Percentiles rank a stretch among this genome's conserved stretches.
Evolutionary conservation across 129 eudicot species (phyloP).

Genomic region (Pulicaria dysenterica): DNA sequence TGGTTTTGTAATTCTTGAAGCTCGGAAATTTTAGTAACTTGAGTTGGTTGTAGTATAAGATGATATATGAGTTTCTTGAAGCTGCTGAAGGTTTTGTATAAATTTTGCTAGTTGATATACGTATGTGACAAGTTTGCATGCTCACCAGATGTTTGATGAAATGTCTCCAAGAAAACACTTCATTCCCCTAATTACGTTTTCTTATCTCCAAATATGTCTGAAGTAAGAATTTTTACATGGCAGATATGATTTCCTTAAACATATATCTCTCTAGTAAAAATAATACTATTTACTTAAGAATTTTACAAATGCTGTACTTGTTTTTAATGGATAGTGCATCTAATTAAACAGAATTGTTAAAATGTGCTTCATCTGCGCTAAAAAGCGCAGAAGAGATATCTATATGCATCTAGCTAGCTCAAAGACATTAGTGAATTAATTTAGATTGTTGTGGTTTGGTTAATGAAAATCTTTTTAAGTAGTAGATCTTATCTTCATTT

Average conservation of each 20-base stretch:
- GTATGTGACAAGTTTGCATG: background rate
- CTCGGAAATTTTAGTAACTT: slow-evolving; percentile 9
- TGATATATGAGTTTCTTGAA: background rate
- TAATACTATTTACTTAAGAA: background rate
- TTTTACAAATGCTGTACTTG: background rate
- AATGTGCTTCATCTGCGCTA: background rate
- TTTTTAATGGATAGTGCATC: background rate
- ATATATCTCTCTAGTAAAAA: background rate
- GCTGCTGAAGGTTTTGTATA: background rate
- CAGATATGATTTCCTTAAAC: background rate
- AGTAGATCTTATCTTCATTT: background rate
- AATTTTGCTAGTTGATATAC: background rate
- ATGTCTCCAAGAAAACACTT: slow-evolving; percentile 6
- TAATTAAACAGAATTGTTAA: background rate
- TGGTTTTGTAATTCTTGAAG: slow-evolving; percentile 3
- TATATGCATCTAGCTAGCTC: background rate
- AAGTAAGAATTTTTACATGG: background rate
- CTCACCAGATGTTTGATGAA: slow-evolving; percentile 28
- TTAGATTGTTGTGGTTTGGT: background rate
- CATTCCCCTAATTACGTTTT: background rate
- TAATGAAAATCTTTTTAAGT: background rate
- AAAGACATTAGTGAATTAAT: background rate
- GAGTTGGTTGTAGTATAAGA: background rate
- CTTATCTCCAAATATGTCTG: background rate
- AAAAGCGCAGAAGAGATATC: background rate